Conservation (phyloP, 116 monocot genomes). For the Papilionanthe hybrid region DNA sequence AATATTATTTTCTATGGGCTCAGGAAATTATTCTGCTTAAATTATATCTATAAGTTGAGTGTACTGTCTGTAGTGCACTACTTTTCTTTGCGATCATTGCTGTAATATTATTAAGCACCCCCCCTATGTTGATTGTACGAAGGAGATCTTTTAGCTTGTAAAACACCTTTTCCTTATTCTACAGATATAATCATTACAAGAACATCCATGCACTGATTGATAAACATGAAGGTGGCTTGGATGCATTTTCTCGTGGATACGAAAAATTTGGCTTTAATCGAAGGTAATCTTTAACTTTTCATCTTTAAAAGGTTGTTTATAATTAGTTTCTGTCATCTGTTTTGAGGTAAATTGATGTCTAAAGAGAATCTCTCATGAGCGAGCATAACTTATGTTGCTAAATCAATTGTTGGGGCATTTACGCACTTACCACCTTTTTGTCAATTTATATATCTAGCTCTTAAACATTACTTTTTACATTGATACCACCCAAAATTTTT, state of each 20-base stretch:
- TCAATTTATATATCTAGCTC: too few relatives aligned
- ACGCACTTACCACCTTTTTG: too few relatives aligned
- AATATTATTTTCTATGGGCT: background rate
- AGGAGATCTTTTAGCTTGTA: background rate
- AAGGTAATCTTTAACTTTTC: conserved; percentile 32
- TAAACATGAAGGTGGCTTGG: conserved; percentile 81
- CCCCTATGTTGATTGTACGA: background rate
- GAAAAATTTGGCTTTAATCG: conserved; percentile 87
- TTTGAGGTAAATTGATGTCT: background rate
- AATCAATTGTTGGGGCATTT: background rate
- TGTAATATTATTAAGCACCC: background rate
- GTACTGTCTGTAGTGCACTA: background rate
- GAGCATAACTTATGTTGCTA: background rate
- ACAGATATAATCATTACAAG: conserved; percentile 77
- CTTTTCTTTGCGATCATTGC: background rate
- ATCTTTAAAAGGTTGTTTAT: background rate
- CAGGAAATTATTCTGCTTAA: background rate
- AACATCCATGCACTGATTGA: conserved; percentile 72
- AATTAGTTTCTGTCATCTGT: background rate
- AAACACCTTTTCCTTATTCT: background rate
- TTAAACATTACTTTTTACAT: too few relatives aligned
- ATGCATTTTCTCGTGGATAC: conserved; percentile 96
- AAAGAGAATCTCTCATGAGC: background rate
- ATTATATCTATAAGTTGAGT: background rate
- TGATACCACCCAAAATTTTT: too few relatives aligned